phyloP scores from a whole-genome alignment of 176 grass and related monocot species.

The Triticum urartu region DNA sequence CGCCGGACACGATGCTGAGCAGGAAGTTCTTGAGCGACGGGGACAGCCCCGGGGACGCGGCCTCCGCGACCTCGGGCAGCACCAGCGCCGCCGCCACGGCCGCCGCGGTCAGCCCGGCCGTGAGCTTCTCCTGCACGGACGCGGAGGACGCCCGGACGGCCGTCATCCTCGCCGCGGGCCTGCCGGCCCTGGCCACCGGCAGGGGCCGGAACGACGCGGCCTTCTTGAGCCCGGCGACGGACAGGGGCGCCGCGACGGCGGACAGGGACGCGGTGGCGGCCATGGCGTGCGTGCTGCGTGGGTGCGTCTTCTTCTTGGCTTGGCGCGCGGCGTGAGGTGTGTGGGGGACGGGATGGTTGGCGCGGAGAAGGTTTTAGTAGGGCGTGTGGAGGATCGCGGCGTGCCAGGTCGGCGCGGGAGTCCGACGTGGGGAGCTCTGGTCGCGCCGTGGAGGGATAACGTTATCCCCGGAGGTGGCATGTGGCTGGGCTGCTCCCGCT shows the following conservation, averaged over 20 bases:
- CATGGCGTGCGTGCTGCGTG: slow-evolving; percentile 11
- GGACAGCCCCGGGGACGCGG: slow-evolving; percentile 35
- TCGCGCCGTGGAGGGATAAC: slow-evolving; percentile 44
- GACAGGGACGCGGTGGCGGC: slow-evolving; percentile 41
- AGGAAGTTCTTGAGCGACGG: slow-evolving; percentile 80
- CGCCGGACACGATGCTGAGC: slow-evolving; percentile 64
- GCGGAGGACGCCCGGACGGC: slow-evolving; percentile 42
- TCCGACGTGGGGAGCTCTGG: slow-evolving; percentile 45
- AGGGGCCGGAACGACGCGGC: slow-evolving; percentile 6
- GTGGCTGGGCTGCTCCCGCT: slow-evolving; percentile 12
- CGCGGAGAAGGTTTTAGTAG: slow-evolving; percentile 43
- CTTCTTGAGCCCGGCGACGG: slow-evolving; percentile 39
- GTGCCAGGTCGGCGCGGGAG: slow-evolving; percentile 33
- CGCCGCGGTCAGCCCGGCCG: slow-evolving; percentile 48
- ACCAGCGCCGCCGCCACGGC: slow-evolving; percentile 45
- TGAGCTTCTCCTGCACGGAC: slow-evolving; percentile 43
- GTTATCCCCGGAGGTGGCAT: slow-evolving; percentile 34
- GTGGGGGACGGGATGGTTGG: slow-evolving; percentile 27
- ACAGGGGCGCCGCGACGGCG: slow-evolving; percentile 30
- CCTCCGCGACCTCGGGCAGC: slow-evolving; percentile 54
- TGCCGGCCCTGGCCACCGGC: background rate
- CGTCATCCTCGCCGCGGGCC: slow-evolving; percentile 40
- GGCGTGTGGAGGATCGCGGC: slow-evolving; percentile 5
- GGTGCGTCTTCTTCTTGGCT: background rate
- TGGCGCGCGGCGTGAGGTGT: background rate